Conservation (phyloP, 163 green algal genomes). For the Trebouxiophyceae sp. region DNA sequence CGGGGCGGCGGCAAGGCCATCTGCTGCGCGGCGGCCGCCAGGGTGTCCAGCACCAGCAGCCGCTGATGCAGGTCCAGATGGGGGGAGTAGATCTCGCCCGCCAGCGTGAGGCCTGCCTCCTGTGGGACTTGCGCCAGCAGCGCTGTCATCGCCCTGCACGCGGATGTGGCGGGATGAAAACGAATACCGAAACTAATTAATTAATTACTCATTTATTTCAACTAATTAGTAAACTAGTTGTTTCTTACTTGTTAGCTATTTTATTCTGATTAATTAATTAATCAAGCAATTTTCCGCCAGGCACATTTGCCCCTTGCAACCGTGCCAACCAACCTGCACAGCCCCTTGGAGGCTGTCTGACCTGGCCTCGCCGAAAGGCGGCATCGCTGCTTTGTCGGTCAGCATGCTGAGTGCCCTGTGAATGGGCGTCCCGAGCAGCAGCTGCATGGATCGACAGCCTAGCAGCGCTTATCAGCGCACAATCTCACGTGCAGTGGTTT, state of each 20-base stretch:
- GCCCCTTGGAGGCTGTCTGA: too few relatives aligned
- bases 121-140: conserved; percentile 35
- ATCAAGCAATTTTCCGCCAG: not conserved
- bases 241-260: too few relatives aligned
- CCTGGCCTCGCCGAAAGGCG: too few relatives aligned
- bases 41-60: conserved; percentile 50
- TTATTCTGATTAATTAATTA: not conserved
- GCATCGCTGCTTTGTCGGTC: too few relatives aligned
- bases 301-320: conserved; percentile 1
- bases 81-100: conserved; percentile 61
- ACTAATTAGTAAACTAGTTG: too few relatives aligned
- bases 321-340: too few relatives aligned
- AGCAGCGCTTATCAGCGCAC: not conserved
- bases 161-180: too few relatives aligned
- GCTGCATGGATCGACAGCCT: not conserved
- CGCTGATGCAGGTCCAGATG: conserved; percentile 67
- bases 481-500: not conserved
- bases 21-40: conserved; percentile 33
- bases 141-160: conserved; percentile 7
- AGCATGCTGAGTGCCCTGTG: not conserved
- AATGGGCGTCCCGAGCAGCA: not conserved
- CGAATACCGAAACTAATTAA: too few relatives aligned
- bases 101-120: conserved; percentile 38
- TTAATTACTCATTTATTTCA: too few relatives aligned
- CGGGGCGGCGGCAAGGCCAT: conserved; percentile 10